Evolutionary conservation across 2,329 filamentous ascomycete species (phyloP), one percentile per base, ranked within the genome.

Genomic region (Fusarium poae): DNA sequence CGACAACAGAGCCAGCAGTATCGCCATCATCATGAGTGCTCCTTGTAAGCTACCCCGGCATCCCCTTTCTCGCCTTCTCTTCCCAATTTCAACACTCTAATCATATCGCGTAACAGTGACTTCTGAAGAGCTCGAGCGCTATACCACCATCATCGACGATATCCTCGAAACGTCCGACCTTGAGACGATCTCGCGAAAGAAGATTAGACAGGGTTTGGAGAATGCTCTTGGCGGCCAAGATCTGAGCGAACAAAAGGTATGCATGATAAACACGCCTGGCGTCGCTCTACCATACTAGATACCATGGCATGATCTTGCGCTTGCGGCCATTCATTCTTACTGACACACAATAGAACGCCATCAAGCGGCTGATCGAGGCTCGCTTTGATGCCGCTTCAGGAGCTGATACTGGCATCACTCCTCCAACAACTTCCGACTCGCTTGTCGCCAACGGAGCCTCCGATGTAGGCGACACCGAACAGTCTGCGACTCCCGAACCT

Each of bases 371-470:
- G 49, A 93, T 94, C 57, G 89, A 91, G 80, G 85, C 88, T 70
- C 89, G 91, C 20, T 94, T 94, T 77, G 91, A 94, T 74, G 86
- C 89, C 58, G 86, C 91, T 71, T 88, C 87, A 50, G 84, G 85
- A 29, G 71, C 76, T 54, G 72, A 79, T 73, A 85, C 89, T 65
- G 83, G 85, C 84, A 59, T 73, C 70, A 50, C 79, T 69, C 77
- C 83, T 70, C 79, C 84, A 50, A 66, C 76, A 16, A 69, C 75
- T 12, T 68, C 76, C n/a, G 70, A 74, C n/a, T 72, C 77, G 57
- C 77, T 79, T 53, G 74, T 77, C 20, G 72, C 75, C 42, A 73
- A 76, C 65, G 81, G 76, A 42, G 66, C 62, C 34, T 77, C 78
- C 27, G 79, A 81, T 52, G 75, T 76, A 32, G 79, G 77, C 62